Evolutionary conservation across 2,329 filamentous ascomycete species (phyloP).

Genomic region (Colletotrichum gigasporum): DNA sequence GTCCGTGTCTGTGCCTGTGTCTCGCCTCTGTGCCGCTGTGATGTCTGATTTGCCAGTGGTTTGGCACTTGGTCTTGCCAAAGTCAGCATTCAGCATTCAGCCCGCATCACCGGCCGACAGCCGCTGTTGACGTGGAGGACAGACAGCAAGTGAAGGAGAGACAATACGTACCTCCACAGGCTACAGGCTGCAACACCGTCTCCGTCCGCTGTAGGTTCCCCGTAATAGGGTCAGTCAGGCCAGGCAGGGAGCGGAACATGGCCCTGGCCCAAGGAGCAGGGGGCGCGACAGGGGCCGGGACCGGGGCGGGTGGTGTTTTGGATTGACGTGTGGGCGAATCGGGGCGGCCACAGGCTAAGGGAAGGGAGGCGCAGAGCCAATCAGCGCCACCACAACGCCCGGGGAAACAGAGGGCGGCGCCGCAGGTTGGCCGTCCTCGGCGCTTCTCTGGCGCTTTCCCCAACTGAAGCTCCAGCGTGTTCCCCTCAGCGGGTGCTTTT

Average conservation of each 20-base stretch:
- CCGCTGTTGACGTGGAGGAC: slow-evolving; percentile 9
- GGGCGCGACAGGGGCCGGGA: background rate
- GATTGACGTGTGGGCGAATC: background rate
- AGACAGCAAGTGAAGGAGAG: slow-evolving; percentile 16
- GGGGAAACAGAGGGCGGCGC: slow-evolving; percentile 11
- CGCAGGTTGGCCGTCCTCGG: slow-evolving; percentile 18
- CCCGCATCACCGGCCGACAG: background rate
- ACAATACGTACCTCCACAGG: slow-evolving; percentile 15
- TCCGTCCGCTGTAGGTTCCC: background rate
- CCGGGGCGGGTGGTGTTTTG: background rate
- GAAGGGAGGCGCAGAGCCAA: slow-evolving; percentile 19
- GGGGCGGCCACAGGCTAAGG: background rate
- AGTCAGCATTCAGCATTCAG: slow-evolving; percentile 6
- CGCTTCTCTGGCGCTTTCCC: slow-evolving; percentile 32
- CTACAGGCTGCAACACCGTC: background rate
- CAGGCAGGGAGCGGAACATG: background rate
- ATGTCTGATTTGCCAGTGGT: slow-evolving; percentile 1
- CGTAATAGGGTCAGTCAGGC: background rate
- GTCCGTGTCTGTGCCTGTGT: too few species aligned
- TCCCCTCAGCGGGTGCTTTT: slow-evolving; percentile 12
- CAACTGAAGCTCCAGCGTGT: slow-evolving; percentile 19
- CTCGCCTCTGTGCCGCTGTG: background rate
- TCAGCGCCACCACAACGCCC: background rate
- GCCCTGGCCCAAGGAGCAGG: too few species aligned
- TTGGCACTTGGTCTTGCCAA: background rate